Evolutionary conservation across 768 basidiomycete species (phyloP).

Genomic region (Hygrophoropsis aurantiaca): DNA sequence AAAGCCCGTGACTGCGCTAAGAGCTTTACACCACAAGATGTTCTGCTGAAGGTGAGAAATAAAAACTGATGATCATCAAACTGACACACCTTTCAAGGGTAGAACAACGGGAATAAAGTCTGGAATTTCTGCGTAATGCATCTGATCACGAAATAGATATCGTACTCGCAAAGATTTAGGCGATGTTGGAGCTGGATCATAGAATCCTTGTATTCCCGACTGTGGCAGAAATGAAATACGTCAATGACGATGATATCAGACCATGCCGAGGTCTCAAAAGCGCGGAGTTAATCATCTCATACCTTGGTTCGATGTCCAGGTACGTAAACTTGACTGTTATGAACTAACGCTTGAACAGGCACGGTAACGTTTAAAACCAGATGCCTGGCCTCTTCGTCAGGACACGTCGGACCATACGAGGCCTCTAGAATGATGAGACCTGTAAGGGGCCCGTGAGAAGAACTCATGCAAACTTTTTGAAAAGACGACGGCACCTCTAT

Average conservation of each 20-base stretch:
- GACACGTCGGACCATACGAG: constrained; percentile 60
- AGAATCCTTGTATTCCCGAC: constrained; percentile 84
- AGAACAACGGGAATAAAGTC: constrained; percentile 70
- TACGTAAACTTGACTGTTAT: constrained; percentile 75
- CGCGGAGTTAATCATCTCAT: not conserved
- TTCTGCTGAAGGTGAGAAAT: not conserved
- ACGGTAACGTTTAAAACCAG: constrained; percentile 76
- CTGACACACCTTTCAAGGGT: constrained; percentile 66
- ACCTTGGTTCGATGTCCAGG: constrained; percentile 78
- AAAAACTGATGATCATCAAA: too few relatives aligned
- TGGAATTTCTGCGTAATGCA: constrained; percentile 77
- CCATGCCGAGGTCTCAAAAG: not conserved
- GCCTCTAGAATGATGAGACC: constrained; percentile 80
- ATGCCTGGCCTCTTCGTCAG: constrained; percentile 49
- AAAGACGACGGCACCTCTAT: constrained; percentile 52
- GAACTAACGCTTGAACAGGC: constrained; percentile 79
- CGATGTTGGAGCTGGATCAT: constrained; percentile 77
- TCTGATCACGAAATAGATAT: constrained; percentile 72
- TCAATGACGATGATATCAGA: not conserved
- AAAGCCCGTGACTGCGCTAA: too few relatives aligned
- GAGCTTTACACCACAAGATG: not conserved
- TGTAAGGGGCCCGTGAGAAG: constrained; percentile 30
- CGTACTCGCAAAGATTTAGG: constrained; percentile 69
- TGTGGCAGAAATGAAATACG: constrained; percentile 22
- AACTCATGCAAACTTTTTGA: constrained; percentile 4